Base-by-base conservation (phyloP, 768 basidiomycete genomes). In the Rhizopogon vulgaris region DNA sequence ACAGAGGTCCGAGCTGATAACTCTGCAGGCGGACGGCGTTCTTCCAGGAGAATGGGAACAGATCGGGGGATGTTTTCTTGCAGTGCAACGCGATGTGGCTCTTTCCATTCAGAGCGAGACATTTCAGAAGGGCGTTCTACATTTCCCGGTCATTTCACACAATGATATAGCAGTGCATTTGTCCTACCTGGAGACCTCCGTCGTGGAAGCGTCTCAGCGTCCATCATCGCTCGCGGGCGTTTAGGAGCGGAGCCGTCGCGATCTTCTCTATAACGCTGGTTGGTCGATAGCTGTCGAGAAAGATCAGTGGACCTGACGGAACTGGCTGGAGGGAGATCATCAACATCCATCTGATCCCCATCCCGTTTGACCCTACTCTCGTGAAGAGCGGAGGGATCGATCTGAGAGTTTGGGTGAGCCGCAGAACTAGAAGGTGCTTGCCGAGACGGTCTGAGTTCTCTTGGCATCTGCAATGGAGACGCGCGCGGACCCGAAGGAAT, bases 211-310 rank as follows among this genome's bases (percentile, higher is more conserved):
- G 15, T 9, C 8, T 46, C 62, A n/a, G 57, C 63, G 22, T 60
- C 57, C 6, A 67, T 49, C 71, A 72, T 72, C 0, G 72, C 72
- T 28, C 71, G 61, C n/a, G 72, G 70, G 41, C 67, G 72, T 24
- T 63, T 64, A 41, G 67, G 62, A 6, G 56, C 60, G 0, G 61
- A 52, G 10, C 55, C 72, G n/a, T 62, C 68, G 1, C 59, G 63
- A 9, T 56, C 27, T 28, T 52, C 51, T 7, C 47, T 24, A 52
- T 36, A 30, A 12, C 38, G 56, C 4, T 58, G 60, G 36, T 56
- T 61, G 25, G 52, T 55, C 3, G 57, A 48, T 30, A 51, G 58
- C 17, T 52, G 60, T 46, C 57, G 65, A 3, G 58, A 56, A 4
- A 56, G 54, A 41, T 65, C 57, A 40, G 56, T 50, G 7, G 57